Evolutionary conservation across 257 asterid genomes (phyloP), one percentile per base, ranked within the genome.

Genomic region (Vinca minor): DNA sequence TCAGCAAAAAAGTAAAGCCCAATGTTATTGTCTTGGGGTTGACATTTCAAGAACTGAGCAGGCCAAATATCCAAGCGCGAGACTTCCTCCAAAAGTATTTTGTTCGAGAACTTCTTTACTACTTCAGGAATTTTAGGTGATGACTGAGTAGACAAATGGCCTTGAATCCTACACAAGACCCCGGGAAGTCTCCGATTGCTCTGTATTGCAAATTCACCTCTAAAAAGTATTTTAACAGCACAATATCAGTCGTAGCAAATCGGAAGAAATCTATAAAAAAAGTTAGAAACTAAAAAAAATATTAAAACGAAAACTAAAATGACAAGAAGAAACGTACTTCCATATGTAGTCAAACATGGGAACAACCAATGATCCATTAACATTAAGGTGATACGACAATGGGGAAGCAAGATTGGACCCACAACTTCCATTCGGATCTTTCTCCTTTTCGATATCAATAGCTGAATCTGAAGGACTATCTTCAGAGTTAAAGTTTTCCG

Each of bases 1-100:
- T 63, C 61, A 1, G 74, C 70, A 38, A 70, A 70, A 55, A 70
- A 55, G 61, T 70, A 70, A 56, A 70, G 74, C 42, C 65, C 74
- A 52, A 70, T 70, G 58, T 36, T 63, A 15, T 70, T 46, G 8
- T 45, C 74, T 55, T 36, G 65, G 49, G 74, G 74, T 32, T 17
- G 26, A 45, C 8, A n/a, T 39, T 70, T 56, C 74, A 63, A 56
- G 46, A 70, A 70, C 65, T 70, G 69, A 20, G 4, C 9, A 1
- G 74, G 74, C 74, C 70, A 70, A 8, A 64, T 61, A 55, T 14
- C 56, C 52, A 56, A n/a, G 17, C 69, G 70, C 4, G 74, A 38
- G 1, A 70, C 69, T 63, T 70, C 74, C 69, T 70, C 69, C 60
- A 70, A 28, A 41, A 47, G 41, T 15, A 70, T 34, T 46, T 45